Percentiles rank a stretch among this genome's conserved stretches.
phyloP scores from a whole-genome alignment of 768 basidiomycete genomes.

The Termitomyces sp. region DNA sequence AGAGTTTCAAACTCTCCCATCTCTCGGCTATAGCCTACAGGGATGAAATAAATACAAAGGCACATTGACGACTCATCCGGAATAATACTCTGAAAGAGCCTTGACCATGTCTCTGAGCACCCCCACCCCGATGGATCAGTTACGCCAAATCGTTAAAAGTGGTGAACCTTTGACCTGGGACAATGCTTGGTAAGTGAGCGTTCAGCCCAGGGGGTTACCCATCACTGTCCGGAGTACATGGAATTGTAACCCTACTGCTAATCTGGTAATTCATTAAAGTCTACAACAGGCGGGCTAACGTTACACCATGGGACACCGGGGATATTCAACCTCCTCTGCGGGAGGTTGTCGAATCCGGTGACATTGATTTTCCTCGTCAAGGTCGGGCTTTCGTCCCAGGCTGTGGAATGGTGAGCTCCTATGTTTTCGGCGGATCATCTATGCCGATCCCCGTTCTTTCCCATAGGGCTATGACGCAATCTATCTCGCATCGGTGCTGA shows the following conservation, averaged over 20 bases:
- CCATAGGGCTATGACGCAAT: slow-evolving; percentile 60
- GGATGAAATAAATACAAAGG: too few species aligned
- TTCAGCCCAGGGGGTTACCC: too few species aligned
- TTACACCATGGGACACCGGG: slow-evolving; percentile 66
- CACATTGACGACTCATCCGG: too few species aligned
- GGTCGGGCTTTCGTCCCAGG: slow-evolving; percentile 36
- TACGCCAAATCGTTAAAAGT: slow-evolving; percentile 19
- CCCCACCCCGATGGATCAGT: neutral
- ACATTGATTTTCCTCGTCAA: slow-evolving; percentile 35
- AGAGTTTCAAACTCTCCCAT: too few species aligned
- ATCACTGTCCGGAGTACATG: too few species aligned
- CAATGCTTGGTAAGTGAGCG: slow-evolving; percentile 22
- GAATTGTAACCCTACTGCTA: too few species aligned
- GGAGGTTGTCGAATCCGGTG: slow-evolving; percentile 44
- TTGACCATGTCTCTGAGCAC: neutral
- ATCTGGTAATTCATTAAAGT: neutral
- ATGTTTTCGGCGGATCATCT: neutral
- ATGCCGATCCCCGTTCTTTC: neutral
- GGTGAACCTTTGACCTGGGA: slow-evolving; percentile 26
- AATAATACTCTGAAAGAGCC: too few species aligned
- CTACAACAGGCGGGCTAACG: slow-evolving; percentile 35
- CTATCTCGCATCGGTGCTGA: slow-evolving; percentile 48
- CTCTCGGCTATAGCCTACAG: too few species aligned
- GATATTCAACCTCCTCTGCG: slow-evolving; percentile 49
- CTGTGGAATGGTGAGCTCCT: slow-evolving; percentile 48